A percentile compares a stretch with the other conserved stretches of the same genome.
Conservation (phyloP, 2,329 filamentous ascomycete species). For the Pseudovirgaria hyperparasitica region DNA sequence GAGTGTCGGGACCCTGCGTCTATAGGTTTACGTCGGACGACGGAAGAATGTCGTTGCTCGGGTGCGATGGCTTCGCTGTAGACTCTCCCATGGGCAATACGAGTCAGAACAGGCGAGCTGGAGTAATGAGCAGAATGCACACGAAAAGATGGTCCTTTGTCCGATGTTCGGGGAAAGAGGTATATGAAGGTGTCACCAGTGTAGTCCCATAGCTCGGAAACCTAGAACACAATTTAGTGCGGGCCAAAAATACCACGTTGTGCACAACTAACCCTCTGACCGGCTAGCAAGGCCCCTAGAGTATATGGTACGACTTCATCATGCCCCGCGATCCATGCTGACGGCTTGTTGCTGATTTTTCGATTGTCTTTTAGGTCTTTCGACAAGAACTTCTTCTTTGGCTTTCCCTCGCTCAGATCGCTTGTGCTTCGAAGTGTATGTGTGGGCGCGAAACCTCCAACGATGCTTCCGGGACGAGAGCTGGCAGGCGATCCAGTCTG, state of each 20-base stretch:
- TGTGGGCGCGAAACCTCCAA: neutral
- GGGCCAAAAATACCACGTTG: neutral
- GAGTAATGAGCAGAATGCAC: slow-evolving; percentile 46
- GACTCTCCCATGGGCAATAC: slow-evolving; percentile 41
- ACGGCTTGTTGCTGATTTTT: slow-evolving; percentile 12
- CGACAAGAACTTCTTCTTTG: slow-evolving; percentile 19
- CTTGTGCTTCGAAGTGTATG: neutral
- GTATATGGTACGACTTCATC: slow-evolving; percentile 45
- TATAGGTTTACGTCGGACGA: no score
- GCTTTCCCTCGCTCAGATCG: slow-evolving; percentile 17
- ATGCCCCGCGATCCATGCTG: slow-evolving; percentile 48
- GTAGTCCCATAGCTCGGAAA: slow-evolving; percentile 50
- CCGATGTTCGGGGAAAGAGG: slow-evolving; percentile 44
- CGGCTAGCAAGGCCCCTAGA: slow-evolving; percentile 35
- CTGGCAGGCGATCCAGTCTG: slow-evolving; percentile 9
- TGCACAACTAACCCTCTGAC: slow-evolving; percentile 38
- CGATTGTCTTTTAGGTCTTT: slow-evolving; percentile 12
- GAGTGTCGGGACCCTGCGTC: no score
- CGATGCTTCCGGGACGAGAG: slow-evolving; percentile 5
- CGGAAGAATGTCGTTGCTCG: no score
- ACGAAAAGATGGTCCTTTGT: slow-evolving; percentile 47
- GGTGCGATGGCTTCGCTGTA: slow-evolving; percentile 24
- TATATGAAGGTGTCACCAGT: slow-evolving; percentile 51
- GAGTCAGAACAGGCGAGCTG: slow-evolving; percentile 42
- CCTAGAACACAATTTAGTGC: slow-evolving; percentile 17